Evolutionary conservation across 1,139 yeast species (phyloP).

Genomic region (Meyerozyma carpophila): DNA sequence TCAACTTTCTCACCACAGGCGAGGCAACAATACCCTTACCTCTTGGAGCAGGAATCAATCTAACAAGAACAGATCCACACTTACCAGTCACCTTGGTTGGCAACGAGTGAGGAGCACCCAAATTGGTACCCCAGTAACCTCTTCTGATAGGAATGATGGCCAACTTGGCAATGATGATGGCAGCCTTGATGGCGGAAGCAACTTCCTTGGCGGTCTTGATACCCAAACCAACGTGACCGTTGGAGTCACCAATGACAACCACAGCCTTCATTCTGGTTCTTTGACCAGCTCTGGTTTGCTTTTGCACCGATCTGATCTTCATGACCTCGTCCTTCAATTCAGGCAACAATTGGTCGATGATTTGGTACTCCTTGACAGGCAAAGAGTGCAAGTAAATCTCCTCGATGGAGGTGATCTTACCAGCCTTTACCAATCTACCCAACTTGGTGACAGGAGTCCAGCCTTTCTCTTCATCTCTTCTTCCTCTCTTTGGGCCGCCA

Average conservation of each 20-base stretch:
- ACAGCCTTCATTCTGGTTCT: constrained; percentile 99
- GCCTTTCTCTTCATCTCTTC: constrained; percentile 93
- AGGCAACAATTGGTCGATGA: constrained; percentile 95
- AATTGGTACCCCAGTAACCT: constrained; percentile 99
- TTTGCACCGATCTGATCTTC: constrained; percentile 99
- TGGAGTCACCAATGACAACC: constrained; percentile 98
- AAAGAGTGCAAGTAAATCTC: constrained; percentile 99
- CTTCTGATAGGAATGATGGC: constrained; percentile 99
- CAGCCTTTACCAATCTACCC: constrained; percentile 99
- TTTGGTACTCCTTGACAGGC: constrained; percentile 99
- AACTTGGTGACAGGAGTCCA: constrained; percentile 99
- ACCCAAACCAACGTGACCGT: constrained; percentile 99
- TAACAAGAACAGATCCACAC: constrained; percentile 98
- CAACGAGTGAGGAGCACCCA: constrained; percentile 99
- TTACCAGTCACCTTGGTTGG: constrained; percentile 98
- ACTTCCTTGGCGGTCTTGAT: constrained; percentile 99
- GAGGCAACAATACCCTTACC: constrained; percentile 99
- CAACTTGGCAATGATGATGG: constrained; percentile 98
- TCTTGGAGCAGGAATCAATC: constrained; percentile 99
- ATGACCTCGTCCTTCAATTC: constrained; percentile 96
- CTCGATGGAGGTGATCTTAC: constrained; percentile 94
- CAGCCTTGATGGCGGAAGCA: constrained; percentile 99
- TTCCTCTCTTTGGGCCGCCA: constrained; percentile 48
- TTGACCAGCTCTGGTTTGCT: constrained; percentile 99
- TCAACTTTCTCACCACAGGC: constrained; percentile 97